A percentile compares a stretch with the other conserved stretches of the same genome.
Conservation (phyloP, 306 rosid species). For the Cercis canadensis region DNA sequence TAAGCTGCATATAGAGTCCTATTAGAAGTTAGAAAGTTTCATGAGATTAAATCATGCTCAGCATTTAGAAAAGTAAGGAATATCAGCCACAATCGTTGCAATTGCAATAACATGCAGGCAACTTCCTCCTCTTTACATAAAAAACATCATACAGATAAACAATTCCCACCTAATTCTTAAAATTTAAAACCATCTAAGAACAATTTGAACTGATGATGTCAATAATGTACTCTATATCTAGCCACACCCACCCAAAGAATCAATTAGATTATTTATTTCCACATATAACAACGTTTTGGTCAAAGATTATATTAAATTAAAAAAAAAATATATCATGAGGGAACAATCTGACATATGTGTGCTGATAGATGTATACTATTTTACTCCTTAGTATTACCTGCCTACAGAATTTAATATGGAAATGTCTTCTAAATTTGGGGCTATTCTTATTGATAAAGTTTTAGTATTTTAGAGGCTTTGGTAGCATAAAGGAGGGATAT, state of each 20-base stretch:
- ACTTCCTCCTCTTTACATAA: constrained; percentile 12
- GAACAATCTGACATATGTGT: too few relatives aligned
- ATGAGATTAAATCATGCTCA: constrained; percentile 26
- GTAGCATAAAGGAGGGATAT: too few relatives aligned
- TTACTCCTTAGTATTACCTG: background rate
- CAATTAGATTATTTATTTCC: constrained; percentile 1
- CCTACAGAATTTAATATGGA: too few relatives aligned
- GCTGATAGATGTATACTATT: background rate
- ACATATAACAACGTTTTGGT: background rate
- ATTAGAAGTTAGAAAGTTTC: constrained; percentile 42
- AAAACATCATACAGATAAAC: background rate
- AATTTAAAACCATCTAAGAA: constrained; percentile 7
- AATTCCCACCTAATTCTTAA: background rate
- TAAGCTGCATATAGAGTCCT: constrained; percentile 63
- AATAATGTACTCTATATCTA: background rate
- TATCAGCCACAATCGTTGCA: constrained; percentile 3
- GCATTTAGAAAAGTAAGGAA: constrained; percentile 5
- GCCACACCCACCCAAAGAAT: background rate
- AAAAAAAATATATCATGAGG: background rate
- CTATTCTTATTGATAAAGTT: too few relatives aligned
- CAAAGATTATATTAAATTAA: background rate
- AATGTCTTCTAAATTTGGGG: too few relatives aligned
- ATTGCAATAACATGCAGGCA: constrained; percentile 4
- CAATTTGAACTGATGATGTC: background rate
- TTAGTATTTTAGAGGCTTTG: too few relatives aligned